phyloP scores from a whole-genome alignment of 129 eudicot genomes.

The Saussurea involucrata region DNA sequence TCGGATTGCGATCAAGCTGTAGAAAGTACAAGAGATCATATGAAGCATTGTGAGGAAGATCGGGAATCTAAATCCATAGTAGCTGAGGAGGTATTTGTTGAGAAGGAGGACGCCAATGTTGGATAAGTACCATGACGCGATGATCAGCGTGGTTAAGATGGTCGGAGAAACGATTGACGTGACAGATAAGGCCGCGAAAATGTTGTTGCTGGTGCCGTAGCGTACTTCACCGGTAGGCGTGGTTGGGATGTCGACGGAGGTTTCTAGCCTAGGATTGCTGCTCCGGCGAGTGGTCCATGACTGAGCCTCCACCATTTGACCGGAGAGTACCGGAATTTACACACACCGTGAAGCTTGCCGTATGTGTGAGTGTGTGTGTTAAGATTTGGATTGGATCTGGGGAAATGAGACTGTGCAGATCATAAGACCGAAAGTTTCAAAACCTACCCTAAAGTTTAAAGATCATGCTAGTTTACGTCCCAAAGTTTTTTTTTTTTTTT shows the following conservation, averaged over 20 bases:
- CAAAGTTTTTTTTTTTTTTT: background rate
- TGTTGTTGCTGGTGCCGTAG: conserved; percentile 31
- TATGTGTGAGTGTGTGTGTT: conserved; percentile 11
- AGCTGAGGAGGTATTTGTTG: conserved; percentile 69
- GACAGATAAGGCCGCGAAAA: conserved; percentile 18
- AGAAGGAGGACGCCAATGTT: conserved; percentile 81
- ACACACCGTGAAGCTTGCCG: background rate
- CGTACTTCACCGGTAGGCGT: conserved; percentile 74
- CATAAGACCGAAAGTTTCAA: background rate
- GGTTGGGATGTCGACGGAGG: conserved; percentile 50
- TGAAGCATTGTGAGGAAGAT: conserved; percentile 82
- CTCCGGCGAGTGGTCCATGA: conserved; percentile 83
- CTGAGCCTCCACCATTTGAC: conserved; percentile 68
- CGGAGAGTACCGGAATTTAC: background rate
- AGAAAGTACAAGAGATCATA: conserved; percentile 67
- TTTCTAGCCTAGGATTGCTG: conserved; percentile 73
- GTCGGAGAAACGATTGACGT: conserved; percentile 39
- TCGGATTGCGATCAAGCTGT: conserved; percentile 47
- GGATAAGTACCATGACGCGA: conserved; percentile 77
- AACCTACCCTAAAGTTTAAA: background rate
- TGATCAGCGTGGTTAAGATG: conserved; percentile 42
- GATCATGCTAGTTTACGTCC: background rate
- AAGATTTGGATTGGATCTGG: conserved; percentile 32
- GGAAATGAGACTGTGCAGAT: conserved; percentile 4
- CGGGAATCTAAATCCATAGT: conserved; percentile 67